Conservation (phyloP, 352 stramenopile genomes). For the Elongisporangium senticosum region DNA sequence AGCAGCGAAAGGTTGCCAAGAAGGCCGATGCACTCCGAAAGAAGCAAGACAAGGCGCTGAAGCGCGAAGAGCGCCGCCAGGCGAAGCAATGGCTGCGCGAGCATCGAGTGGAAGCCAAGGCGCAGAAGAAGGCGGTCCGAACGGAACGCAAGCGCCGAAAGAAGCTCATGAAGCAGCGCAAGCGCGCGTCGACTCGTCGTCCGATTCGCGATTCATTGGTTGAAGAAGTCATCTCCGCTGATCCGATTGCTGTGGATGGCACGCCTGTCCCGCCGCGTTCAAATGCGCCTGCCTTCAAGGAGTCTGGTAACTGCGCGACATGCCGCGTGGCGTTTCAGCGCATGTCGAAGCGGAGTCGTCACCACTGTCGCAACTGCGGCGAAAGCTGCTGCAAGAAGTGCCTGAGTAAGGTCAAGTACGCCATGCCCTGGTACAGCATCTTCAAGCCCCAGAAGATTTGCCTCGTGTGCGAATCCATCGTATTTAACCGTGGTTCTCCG, state of each 20-base stretch:
- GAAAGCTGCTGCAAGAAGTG: constrained; percentile 55
- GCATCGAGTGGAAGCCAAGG: constrained; percentile 8
- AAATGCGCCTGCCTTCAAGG: constrained; percentile 18
- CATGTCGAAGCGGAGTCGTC: constrained; percentile 24
- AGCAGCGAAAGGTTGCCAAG: constrained; percentile 3
- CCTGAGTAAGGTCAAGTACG: constrained; percentile 24
- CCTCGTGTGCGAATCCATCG: constrained; percentile 39
- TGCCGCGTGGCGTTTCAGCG: constrained; percentile 36
- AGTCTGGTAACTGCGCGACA: constrained; percentile 28
- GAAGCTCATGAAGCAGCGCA: constrained; percentile 19
- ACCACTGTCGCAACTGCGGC: constrained; percentile 66
- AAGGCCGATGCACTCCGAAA: constrained; percentile 5
- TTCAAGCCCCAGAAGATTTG: constrained; percentile 54
- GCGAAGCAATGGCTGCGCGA: constrained; percentile 6
- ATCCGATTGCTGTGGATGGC: not conserved
- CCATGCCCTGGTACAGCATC: constrained; percentile 29
- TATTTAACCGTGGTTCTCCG: constrained; percentile 16
- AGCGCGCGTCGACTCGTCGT: constrained; percentile 7
- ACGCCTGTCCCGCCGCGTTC: not conserved
- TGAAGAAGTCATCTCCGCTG: not conserved
- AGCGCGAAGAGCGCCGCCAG: constrained; percentile 3
- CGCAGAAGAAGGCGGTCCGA: constrained; percentile 10
- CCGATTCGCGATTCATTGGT: not conserved
- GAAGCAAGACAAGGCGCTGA: not conserved
- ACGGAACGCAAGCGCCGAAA: constrained; percentile 13